A percentile compares a stretch with the other conserved stretches of the same genome.
These are phyloP conservation scores for Blumeria hordei DNA, from an alignment of 2,329 filamentous ascomycete species.

Conservation along the genomic window DNA sequence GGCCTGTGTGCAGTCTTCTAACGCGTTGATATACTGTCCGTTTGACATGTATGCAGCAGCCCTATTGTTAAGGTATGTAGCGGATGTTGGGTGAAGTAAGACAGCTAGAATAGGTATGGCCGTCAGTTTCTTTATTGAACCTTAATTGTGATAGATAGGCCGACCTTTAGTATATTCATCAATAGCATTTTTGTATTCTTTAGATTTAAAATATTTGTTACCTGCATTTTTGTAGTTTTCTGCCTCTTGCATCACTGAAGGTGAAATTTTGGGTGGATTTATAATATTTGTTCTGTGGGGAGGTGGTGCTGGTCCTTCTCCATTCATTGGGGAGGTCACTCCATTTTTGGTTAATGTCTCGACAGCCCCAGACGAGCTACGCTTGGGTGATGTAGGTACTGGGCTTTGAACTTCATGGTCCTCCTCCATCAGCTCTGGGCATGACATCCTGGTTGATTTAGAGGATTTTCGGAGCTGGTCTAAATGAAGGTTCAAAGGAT, in stretches of 20 bases:
- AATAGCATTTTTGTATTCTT: constrained; percentile 70
- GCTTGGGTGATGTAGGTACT: constrained; percentile 17
- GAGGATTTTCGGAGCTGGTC: constrained; percentile 65
- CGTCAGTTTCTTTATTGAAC: constrained; percentile 2
- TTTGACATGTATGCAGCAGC: constrained; percentile 86
- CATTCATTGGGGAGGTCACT: constrained; percentile 4
- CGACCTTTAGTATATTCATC: constrained; percentile 84
- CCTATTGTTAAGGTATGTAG: constrained; percentile 84
- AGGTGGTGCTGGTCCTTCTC: constrained; percentile 38
- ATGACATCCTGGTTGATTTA: constrained; percentile 33
- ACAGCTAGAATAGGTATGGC: constrained; percentile 38
- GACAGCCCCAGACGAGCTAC: constrained; percentile 7
- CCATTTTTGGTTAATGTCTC: constrained; percentile 20
- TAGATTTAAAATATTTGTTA: constrained; percentile 93
- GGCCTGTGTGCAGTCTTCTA: constrained; percentile 69
- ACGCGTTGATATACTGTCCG: constrained; percentile 49
- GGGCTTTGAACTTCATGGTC: constrained; percentile 34
- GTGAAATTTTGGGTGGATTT: constrained; percentile 26
- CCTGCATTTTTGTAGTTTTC: constrained; percentile 81
- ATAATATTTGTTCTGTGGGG: constrained; percentile 43
- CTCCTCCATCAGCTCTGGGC: constrained; percentile 45
- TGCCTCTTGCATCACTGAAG: constrained; percentile 37
- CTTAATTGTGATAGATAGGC: no score
- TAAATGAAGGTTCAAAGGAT: constrained; percentile 74
- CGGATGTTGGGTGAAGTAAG: constrained; percentile 59